These are phyloP conservation scores for Dillenia turbinata DNA, from an alignment of 164 flowering plant genomes.

Conservation along the genomic window DNA sequence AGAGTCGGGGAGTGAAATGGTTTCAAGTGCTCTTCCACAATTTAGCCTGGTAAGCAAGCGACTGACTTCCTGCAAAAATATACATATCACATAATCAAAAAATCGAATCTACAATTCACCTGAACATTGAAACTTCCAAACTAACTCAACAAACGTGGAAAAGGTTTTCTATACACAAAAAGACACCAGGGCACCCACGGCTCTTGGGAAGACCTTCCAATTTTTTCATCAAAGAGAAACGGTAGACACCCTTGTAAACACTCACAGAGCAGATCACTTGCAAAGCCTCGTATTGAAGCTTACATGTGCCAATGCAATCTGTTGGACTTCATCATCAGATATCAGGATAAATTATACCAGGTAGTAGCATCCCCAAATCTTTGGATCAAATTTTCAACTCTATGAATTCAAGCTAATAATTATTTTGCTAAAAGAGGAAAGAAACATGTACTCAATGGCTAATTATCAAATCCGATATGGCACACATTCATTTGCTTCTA, in stretches of 20 bases:
- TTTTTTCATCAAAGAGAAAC: not conserved
- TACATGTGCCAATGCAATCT: no score
- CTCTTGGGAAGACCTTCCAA: no score
- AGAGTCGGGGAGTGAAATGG: slow-evolving; percentile 41
- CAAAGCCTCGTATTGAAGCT: no score
- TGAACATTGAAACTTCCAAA: no score
- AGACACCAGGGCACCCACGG: no score
- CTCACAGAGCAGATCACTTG: not conserved
- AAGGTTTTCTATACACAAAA: no score
- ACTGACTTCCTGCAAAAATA: slow-evolving; percentile 69
- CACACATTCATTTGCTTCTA: no score
- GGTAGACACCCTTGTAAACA: not conserved
- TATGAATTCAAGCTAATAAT: not conserved
- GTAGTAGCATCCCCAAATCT: not conserved
- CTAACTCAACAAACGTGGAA: no score
- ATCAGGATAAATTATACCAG: not conserved
- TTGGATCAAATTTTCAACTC: no score
- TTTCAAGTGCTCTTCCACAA: slow-evolving; percentile 62
- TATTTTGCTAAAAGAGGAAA: not conserved
- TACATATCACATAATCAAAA: no score
- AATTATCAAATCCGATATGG: no score
- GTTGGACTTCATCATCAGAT: no score
- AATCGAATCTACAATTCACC: not conserved
- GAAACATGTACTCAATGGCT: not conserved
- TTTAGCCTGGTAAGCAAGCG: slow-evolving; percentile 77